Conservation (phyloP, 257 asterid genomes). For the Anisodus tanguticus region DNA sequence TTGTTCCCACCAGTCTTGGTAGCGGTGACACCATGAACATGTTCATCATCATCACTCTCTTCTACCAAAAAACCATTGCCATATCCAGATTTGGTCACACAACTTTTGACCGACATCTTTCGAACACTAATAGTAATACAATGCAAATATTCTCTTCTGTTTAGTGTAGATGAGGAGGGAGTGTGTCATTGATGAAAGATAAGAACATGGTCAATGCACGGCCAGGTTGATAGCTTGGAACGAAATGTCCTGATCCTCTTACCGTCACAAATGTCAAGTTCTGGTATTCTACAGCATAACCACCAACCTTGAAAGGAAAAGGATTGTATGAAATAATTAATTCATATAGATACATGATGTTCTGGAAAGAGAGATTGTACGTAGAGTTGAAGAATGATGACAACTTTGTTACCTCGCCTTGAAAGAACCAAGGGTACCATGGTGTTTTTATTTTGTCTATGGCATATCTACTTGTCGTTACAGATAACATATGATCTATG, state of each 20-base stretch:
- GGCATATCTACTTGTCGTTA: constrained; percentile 60
- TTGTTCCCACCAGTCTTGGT: no score
- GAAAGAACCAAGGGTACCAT: constrained; percentile 67
- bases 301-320: constrained; percentile 53
- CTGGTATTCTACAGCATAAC: constrained; percentile 58
- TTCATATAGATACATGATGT: not conserved
- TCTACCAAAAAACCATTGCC: no score
- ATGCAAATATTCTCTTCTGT: not conserved
- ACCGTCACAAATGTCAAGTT: constrained; percentile 59
- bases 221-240: constrained; percentile 65
- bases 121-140: no score
- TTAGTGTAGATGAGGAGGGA: constrained; percentile 45
- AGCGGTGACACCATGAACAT: no score
- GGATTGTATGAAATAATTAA: not conserved
- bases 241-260: constrained; percentile 68
- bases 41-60: no score
- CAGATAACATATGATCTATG: constrained; percentile 54
- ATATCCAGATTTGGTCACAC: no score
- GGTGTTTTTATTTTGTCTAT: constrained; percentile 53
- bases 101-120: no score
- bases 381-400: not conserved
- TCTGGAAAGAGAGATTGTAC: not conserved
- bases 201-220: constrained; percentile 54
- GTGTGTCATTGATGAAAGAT: constrained; percentile 51
- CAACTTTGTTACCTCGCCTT: constrained; percentile 48